Evolutionary conservation across 345 rosid species (phyloP).

Genomic region (Barbarea vulgaris): DNA sequence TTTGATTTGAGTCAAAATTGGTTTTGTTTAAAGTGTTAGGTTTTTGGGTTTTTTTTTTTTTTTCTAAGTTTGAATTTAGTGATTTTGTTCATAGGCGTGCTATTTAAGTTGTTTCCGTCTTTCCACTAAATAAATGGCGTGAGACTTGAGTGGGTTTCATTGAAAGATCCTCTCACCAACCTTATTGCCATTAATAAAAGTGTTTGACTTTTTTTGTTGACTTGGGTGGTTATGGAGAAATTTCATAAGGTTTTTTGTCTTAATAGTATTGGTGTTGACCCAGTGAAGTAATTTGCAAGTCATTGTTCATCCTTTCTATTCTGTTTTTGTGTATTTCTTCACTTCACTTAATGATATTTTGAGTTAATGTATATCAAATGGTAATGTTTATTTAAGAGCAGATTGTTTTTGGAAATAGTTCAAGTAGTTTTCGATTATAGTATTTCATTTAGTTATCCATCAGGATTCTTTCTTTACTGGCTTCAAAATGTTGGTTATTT

Average conservation of each 20-base stretch:
- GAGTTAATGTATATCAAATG: not conserved
- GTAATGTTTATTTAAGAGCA: not conserved
- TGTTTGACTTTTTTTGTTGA: slow-evolving; percentile 36
- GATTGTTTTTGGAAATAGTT: slow-evolving; percentile 13
- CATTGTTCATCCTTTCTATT: not conserved
- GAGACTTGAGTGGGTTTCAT: slow-evolving; percentile 13
- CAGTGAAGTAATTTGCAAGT: not conserved
- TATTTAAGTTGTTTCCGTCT: slow-evolving; percentile 45
- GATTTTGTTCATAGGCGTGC: slow-evolving; percentile 21
- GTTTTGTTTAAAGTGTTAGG: slow-evolving; percentile 26
- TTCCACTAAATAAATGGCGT: slow-evolving; percentile 8
- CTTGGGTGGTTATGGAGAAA: not conserved
- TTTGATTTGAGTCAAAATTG: slow-evolving; percentile 41
- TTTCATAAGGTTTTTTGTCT: not conserved
- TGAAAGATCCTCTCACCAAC: slow-evolving; percentile 27
- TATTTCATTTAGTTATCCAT: not conserved
- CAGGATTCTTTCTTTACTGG: not conserved
- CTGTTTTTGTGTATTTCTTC: not conserved
- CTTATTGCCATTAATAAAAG: slow-evolving; percentile 12
- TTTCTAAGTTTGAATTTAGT: slow-evolving; percentile 14
- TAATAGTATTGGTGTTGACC: slow-evolving; percentile 10
- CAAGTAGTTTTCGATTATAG: not conserved
- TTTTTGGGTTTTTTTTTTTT: too few species aligned
- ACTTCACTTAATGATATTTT: not conserved
- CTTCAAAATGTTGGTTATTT: not conserved